Percentiles rank a stretch among this genome's conserved stretches.
Evolutionary conservation across 2,329 filamentous ascomycete species (phyloP).

Genomic region (Ophiostoma australiae): DNA sequence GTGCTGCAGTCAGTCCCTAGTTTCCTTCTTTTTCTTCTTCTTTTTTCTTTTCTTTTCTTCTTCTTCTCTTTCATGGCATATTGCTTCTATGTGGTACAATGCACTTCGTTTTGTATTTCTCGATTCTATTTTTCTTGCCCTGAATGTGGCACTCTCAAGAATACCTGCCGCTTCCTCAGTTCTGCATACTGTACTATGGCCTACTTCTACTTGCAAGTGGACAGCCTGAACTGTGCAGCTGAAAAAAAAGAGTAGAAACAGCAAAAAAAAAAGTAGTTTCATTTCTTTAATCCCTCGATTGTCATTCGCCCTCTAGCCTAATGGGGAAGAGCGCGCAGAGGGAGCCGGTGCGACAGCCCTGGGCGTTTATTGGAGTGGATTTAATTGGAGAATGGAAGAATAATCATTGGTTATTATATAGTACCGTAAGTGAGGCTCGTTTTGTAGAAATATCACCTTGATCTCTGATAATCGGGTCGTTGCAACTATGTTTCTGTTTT

Average conservation of each 20-base stretch:
- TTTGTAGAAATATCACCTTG: background rate
- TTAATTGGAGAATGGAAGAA: background rate
- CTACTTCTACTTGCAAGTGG: background rate
- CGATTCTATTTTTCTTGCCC: background rate
- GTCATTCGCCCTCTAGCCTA: background rate
- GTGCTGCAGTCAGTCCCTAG: background rate
- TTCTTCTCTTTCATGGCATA: too few relatives aligned
- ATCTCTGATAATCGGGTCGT: background rate
- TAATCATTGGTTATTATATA: background rate
- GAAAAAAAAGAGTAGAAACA: background rate
- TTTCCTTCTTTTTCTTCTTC: background rate
- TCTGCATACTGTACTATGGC: too few relatives aligned
- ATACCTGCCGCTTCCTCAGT: too few relatives aligned
- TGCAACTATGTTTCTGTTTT: too few relatives aligned
- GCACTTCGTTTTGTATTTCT: background rate
- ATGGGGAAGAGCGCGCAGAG: background rate
- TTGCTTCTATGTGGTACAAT: too few relatives aligned
- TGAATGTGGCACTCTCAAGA: background rate
- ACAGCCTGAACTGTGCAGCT: background rate
- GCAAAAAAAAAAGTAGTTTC: background rate
- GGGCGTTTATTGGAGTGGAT: background rate
- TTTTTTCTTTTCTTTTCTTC: background rate
- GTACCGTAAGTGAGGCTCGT: background rate
- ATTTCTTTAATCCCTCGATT: background rate
- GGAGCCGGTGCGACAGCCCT: constrained; percentile 5